These are phyloP conservation scores for Quercus phellos DNA, from an alignment of 331 rosid genomes.

Conservation along the genomic window DNA sequence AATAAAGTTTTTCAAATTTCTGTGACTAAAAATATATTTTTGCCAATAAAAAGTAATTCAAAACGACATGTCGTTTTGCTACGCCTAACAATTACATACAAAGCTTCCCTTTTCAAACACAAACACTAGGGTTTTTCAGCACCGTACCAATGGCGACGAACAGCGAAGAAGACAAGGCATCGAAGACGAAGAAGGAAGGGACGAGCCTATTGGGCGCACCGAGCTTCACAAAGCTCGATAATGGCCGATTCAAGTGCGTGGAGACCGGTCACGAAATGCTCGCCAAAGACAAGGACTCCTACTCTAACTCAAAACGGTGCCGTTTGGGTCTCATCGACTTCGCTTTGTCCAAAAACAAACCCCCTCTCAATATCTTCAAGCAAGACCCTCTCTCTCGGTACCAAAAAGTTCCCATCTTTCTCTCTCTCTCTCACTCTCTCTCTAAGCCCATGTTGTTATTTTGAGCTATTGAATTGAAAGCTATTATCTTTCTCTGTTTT, in stretches of 20 bases:
- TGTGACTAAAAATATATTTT: not conserved
- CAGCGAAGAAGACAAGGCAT: constrained; percentile 20
- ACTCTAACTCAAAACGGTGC: constrained; percentile 75
- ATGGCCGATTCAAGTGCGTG: constrained; percentile 74
- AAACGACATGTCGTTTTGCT: not conserved
- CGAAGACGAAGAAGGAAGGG: constrained; percentile 54
- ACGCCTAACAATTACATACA: not conserved
- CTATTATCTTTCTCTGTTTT: not conserved
- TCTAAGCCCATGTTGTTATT: too few relatives aligned
- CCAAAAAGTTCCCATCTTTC: not conserved
- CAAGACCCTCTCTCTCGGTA: constrained; percentile 76
- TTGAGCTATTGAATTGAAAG: too few relatives aligned
- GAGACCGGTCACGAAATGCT: constrained; percentile 81
- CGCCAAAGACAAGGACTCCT: constrained; percentile 52
- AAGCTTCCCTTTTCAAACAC: not conserved
- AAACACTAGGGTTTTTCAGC: not conserved
- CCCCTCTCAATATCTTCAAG: constrained; percentile 81
- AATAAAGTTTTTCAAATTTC: not conserved
- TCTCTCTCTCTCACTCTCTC: not conserved
- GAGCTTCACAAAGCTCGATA: constrained; percentile 50
- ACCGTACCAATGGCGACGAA: constrained; percentile 36
- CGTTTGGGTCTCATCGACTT: constrained; percentile 83
- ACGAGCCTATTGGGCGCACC: constrained; percentile 59
- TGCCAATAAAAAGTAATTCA: not conserved
- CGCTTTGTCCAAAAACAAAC: constrained; percentile 50